Base-by-base conservation (phyloP, 1,139 yeast species). In the Taiozyma onychis region DNA sequence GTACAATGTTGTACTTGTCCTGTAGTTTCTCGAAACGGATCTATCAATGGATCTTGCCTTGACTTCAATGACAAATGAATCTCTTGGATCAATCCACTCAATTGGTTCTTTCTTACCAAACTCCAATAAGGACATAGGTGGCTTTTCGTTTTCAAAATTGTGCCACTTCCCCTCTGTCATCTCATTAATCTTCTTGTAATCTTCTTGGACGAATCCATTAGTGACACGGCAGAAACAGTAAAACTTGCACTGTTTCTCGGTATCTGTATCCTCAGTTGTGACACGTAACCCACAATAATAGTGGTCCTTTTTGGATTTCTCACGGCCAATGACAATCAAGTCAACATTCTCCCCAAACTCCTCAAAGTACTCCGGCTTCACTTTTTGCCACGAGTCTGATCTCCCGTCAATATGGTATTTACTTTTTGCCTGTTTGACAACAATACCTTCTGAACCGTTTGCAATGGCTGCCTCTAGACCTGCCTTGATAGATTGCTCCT, bases 341-440 rank as follows among this genome's bases (percentile, higher is more conserved):
- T 93, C 99, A 56, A 91, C 71, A 59, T 87, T 87, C 55, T 89
- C 96, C 9, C 96, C 96, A 66, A 87, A 87, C 49, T 86, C 89
- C 52, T 83, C 86, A 52, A 90, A 71, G 64, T 90, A 91, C 58
- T 91, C 97, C 0, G 98, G 98, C 65, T 93, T 93, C 2, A 91
- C 79, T 62, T 93, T 93, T 28, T 88, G 72, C 97, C 98, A 91
- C 22, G 74, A 70, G 30, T 76, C 75, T 44, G 76, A 75, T 49
- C 91, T 70, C 45, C 75, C 76, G 22, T 82, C 90, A 14, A 87
- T 74, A 6, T 69, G 65, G 65, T 93, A 93, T 22, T 67, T 70
- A 16, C 87, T 77, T 7, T 71, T 68, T 0, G 83, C 78, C 54
- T 83, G 78, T 62, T 93, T 93, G 37, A 93, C 69, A 51, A 93